Percentiles rank a stretch among this genome's conserved stretches.
Evolutionary conservation across 1,284 basidiomycete species (phyloP).

Genomic region (Leccinum pachyderme): DNA sequence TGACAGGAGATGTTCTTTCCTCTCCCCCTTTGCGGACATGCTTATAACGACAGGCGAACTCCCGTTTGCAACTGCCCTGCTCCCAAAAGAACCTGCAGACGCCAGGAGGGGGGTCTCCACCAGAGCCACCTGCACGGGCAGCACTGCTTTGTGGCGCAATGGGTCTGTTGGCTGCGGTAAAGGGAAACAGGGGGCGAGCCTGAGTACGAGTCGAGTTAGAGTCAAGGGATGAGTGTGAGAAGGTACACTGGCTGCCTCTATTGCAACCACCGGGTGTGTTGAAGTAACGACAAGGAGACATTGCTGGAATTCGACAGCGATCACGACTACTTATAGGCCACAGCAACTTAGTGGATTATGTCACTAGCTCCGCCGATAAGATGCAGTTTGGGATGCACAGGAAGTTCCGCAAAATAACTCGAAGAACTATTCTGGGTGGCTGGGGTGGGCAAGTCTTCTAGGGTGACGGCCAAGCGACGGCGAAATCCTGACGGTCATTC

Average conservation of each 20-base stretch:
- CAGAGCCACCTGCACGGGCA: slow-evolving; percentile 7
- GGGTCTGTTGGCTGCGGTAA: slow-evolving; percentile 6
- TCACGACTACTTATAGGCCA: background rate
- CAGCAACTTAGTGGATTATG: background rate
- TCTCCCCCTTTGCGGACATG: slow-evolving; percentile 35
- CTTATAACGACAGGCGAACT: slow-evolving; percentile 47
- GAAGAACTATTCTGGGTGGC: background rate
- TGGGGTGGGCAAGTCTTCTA: background rate
- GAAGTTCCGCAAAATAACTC: background rate
- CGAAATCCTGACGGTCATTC: background rate
- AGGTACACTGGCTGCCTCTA: slow-evolving; percentile 37
- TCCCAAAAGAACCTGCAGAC: slow-evolving; percentile 55
- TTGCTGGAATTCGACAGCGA: background rate
- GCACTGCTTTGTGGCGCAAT: slow-evolving; percentile 3
- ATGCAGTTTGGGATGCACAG: background rate
- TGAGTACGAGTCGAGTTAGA: background rate
- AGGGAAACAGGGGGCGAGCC: slow-evolving; percentile 22
- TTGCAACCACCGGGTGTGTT: slow-evolving; percentile 42
- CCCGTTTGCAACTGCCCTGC: slow-evolving; percentile 45
- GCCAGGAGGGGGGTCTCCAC: slow-evolving; percentile 18
- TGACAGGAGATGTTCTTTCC: background rate
- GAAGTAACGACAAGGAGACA: slow-evolving; percentile 40
- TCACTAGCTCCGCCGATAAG: background rate
- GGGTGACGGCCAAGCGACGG: background rate
- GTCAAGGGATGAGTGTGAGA: slow-evolving; percentile 18